Evolutionary conservation across 176 grass and related monocot species (phyloP).

Genomic region (Ananas comosus): DNA sequence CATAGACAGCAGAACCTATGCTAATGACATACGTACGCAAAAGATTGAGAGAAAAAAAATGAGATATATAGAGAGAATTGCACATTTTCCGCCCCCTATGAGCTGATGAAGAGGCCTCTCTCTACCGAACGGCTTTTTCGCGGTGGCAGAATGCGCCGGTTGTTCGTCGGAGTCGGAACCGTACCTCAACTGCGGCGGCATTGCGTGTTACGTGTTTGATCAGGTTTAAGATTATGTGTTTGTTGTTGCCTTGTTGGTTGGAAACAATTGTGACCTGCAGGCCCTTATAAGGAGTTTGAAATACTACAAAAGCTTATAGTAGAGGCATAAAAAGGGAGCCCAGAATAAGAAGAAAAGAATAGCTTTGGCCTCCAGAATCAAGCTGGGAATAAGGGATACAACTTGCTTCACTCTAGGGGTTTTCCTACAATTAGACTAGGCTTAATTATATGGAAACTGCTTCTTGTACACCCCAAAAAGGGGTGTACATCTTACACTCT

Average conservation of each 20-base stretch:
- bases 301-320: background rate
- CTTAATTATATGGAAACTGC: too few relatives aligned
- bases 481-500: too few relatives aligned
- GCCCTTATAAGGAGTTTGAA: conserved; percentile 24
- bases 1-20: background rate
- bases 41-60: background rate
- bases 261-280: background rate
- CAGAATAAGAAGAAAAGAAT: conserved; percentile 38
- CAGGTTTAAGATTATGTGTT: background rate
- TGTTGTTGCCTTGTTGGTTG: background rate
- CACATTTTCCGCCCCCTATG: conserved; percentile 50
- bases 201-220: background rate
- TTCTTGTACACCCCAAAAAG: too few relatives aligned
- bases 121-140: conserved; percentile 9
- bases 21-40: background rate
- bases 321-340: background rate
- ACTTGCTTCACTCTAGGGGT: conserved; percentile 33
- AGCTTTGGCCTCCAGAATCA: conserved; percentile 24
- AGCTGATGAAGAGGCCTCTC: conserved; percentile 31
- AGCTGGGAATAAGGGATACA: conserved; percentile 13
- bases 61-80: background rate
- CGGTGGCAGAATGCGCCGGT: background rate
- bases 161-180: conserved; percentile 35
- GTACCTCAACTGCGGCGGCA: conserved; percentile 16
- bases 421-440: background rate